Evolutionary conservation across 345 rosid genomes (phyloP).

Genomic region (Hypericum androsaemum): DNA sequence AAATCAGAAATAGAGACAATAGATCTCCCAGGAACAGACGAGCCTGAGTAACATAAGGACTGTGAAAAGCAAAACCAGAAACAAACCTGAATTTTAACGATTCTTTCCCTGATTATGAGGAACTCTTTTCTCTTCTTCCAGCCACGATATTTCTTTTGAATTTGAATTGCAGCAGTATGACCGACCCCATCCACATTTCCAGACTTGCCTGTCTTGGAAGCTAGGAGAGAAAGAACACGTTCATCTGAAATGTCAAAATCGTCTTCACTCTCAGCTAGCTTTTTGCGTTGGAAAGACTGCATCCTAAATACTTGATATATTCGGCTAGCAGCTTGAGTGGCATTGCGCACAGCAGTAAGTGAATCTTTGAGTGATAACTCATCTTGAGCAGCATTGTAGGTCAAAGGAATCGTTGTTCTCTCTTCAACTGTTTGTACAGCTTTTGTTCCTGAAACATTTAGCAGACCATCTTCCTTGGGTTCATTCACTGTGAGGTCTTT

Average conservation of each 20-base stretch:
- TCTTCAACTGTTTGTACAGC: constrained; percentile 61
- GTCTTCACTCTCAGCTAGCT: constrained; percentile 35
- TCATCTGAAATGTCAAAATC: constrained; percentile 35
- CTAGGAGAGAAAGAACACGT: constrained; percentile 44
- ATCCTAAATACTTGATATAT: constrained; percentile 74
- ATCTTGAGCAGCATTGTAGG: constrained; percentile 44
- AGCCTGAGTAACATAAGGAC: background rate
- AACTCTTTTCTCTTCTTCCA: constrained; percentile 86
- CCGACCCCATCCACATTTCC: constrained; percentile 32
- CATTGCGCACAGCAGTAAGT: constrained; percentile 75
- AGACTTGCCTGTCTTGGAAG: constrained; percentile 36
- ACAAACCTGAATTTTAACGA: constrained; percentile 81
- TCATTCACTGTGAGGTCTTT: constrained; percentile 51
- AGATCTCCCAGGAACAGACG: background rate
- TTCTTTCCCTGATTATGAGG: constrained; percentile 63
- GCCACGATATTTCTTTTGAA: constrained; percentile 84
- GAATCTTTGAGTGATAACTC: constrained; percentile 70
- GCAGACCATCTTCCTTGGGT: constrained; percentile 30
- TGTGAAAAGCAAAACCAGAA: constrained; percentile 8
- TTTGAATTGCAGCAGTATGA: constrained; percentile 68
- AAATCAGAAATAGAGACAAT: constrained; percentile 11
- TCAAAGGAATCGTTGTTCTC: constrained; percentile 49
- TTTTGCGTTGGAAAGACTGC: constrained; percentile 76
- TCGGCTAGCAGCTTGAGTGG: constrained; percentile 89
- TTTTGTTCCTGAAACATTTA: constrained; percentile 26